phyloP scores from a whole-genome alignment of 2,329 filamentous ascomycete species.

The Fusarium praegraminearum region DNA sequence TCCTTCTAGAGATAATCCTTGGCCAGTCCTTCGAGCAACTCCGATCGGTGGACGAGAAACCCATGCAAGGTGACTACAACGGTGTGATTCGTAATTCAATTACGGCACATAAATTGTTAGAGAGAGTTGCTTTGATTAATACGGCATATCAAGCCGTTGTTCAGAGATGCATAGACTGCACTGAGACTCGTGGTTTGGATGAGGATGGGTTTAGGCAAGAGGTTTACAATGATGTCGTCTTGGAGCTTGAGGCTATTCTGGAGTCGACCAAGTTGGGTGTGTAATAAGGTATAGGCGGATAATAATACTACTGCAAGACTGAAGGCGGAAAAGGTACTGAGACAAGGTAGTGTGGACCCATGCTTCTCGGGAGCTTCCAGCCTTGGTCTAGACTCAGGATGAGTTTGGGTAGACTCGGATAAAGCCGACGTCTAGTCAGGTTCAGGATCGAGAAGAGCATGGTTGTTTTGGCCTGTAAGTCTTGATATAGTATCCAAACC shows the following conservation, averaged over 20 bases:
- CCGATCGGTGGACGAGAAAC: no score
- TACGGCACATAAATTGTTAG: constrained; percentile 7
- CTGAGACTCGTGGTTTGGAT: constrained; percentile 9
- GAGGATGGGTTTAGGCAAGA: constrained; percentile 20
- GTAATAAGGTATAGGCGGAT: background rate
- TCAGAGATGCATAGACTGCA: constrained; percentile 25
- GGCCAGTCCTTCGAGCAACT: constrained; percentile 11
- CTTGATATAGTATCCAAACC: background rate
- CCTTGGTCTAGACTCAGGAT: background rate
- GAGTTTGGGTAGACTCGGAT: background rate
- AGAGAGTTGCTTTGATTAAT: constrained; percentile 13
- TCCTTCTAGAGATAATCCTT: constrained; percentile 29
- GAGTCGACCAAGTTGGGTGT: constrained; percentile 19
- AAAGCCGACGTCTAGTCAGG: background rate
- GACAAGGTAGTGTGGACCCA: background rate
- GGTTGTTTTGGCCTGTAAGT: background rate
- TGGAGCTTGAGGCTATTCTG: constrained; percentile 23
- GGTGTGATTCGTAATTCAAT: background rate
- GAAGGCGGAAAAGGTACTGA: background rate
- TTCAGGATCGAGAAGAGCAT: background rate
- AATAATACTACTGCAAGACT: background rate
- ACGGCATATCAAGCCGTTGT: constrained; percentile 16
- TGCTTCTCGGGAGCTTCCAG: background rate
- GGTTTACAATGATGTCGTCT: constrained; percentile 18
- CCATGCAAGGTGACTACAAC: background rate